Conservation (phyloP, 345 rosid genomes). For the Angophora floribunda region DNA sequence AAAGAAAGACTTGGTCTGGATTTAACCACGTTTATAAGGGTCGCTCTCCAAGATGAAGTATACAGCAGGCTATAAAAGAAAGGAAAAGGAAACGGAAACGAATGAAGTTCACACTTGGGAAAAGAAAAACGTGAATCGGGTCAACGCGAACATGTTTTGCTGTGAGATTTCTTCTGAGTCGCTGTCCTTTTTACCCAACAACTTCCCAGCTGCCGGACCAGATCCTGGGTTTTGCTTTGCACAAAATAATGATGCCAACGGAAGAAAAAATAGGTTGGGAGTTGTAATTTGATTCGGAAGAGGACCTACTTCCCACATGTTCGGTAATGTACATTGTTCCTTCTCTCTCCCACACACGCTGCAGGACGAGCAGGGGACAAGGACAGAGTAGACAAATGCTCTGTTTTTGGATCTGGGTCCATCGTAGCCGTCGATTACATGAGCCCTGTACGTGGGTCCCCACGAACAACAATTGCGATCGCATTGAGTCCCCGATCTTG, state of each 20-base stretch:
- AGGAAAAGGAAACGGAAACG: neutral
- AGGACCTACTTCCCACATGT: neutral
- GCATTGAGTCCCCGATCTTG: neutral
- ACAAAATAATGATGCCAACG: neutral
- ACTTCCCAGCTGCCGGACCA: neutral
- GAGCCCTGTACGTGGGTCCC: neutral
- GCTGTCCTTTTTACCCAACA: neutral
- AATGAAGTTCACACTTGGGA: neutral
- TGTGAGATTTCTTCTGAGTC: neutral
- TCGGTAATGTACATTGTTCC: neutral
- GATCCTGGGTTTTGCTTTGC: neutral
- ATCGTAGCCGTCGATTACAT: neutral
- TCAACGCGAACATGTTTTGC: neutral
- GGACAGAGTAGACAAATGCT: neutral
- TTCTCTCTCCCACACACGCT: neutral
- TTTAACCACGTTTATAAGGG: neutral
- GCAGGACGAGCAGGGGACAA: neutral
- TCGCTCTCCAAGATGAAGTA: neutral
- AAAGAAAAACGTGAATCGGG: neutral
- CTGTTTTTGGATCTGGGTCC: neutral
- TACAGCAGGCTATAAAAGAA: neutral
- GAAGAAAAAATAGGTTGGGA: neutral
- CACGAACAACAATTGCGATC: neutral
- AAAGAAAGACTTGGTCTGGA: neutral
- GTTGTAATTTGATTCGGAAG: neutral